Evolutionary conservation across 345 rosid species (phyloP), one percentile per base, ranked within the genome.

Genomic region (Heritiera littoralis): DNA sequence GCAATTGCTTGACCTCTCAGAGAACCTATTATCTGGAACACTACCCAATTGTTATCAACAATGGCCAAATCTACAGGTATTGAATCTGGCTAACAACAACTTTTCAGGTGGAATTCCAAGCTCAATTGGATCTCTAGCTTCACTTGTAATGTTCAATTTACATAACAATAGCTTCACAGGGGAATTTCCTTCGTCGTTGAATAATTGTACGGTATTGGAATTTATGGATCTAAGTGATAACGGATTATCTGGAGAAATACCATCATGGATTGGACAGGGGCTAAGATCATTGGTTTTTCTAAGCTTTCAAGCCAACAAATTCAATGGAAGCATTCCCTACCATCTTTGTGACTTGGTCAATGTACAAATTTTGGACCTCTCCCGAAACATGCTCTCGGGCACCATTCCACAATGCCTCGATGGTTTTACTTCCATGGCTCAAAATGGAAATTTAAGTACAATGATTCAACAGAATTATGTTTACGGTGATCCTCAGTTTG

Each of bases 331-430:
- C 59, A 79, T 72, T 38, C 68, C 66, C 2, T 46, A 32, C 41
- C 14, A 60, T 7, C 20, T 79, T 43, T 79, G 71, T 72, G 18
- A 38, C n/a, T 40, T 78, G 48, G 28, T 1, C 9, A 79, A 60
- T 32, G 23, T 86, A 0, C 79, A 86, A 74, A 84, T 83, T 51
- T 76, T 86, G 82, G 89, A 86, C 72, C 48, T 84, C 68, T 82
- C 89, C 1, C n/a, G 52, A 23, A 86, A 86, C 49, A 14, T 32
- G 10, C 61, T 86, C 46, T 84, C 85, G 0, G 85, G 89, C 9
- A 3, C 74, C 9, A 86, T 86, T 65, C 89, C 89, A 1, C 2
- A 14, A 0, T 72, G 67, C 14, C 49, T 77, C 14, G 76, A 77
- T 13, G 78, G 11, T 18, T 72, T 86, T 6, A 65, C 76, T 41